phyloP scores from a whole-genome alignment of 345 rosid genomes.

The Lumnitzera racemosa region DNA sequence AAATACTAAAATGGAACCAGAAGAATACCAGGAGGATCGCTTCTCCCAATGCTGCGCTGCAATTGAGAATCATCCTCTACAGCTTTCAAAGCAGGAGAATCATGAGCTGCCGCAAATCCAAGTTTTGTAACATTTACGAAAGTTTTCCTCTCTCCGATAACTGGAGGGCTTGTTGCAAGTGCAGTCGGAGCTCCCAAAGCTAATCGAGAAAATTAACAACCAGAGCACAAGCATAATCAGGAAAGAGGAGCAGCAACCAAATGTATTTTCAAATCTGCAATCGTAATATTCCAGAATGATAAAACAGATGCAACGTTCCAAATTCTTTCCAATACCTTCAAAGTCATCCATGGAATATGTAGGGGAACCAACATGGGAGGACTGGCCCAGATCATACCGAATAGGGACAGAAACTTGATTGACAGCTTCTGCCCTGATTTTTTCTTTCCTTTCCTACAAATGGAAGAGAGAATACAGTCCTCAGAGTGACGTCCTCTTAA shows the following conservation, averaged over 20 bases:
- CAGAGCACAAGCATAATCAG: neutral
- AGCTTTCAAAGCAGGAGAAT: slow-evolving; percentile 68
- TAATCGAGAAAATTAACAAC: slow-evolving; percentile 10
- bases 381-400: slow-evolving; percentile 31
- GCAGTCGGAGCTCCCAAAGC: slow-evolving; percentile 61
- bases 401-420: slow-evolving; percentile 38
- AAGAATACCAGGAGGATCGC: slow-evolving; percentile 29
- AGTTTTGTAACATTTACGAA: slow-evolving; percentile 83
- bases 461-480: slow-evolving; percentile 15
- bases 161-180: slow-evolving; percentile 61
- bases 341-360: slow-evolving; percentile 78
- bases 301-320: neutral
- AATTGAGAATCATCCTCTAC: slow-evolving; percentile 35
- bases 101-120: slow-evolving; percentile 89
- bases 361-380: slow-evolving; percentile 35
- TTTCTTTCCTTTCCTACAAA: slow-evolving; percentile 62
- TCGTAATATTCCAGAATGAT: neutral
- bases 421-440: slow-evolving; percentile 77
- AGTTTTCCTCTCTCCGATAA: slow-evolving; percentile 51
- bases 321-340: slow-evolving; percentile 40
- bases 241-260: too few species aligned
- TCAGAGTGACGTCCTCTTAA: neutral
- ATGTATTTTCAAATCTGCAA: neutral
- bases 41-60: slow-evolving; percentile 22
- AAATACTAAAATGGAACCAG: slow-evolving; percentile 12